Evolutionary conservation across 352 stramenopile species (phyloP).

Genomic region (Phytophthora citricola): DNA sequence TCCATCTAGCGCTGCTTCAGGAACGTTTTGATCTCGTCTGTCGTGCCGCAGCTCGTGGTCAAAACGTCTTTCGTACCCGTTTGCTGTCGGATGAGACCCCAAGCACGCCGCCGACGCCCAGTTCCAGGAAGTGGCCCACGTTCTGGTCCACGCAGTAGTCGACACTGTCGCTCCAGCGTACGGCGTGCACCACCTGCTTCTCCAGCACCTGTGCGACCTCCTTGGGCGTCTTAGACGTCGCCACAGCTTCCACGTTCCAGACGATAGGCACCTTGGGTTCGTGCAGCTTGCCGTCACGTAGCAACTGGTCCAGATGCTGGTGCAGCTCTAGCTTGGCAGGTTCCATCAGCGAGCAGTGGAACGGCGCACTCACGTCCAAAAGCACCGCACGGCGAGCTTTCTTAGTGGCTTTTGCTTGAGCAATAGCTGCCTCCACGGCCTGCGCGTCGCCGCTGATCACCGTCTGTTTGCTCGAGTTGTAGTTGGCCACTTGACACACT

Average conservation of each 20-base stretch:
- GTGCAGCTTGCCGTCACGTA: constrained; percentile 36
- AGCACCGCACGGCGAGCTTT: constrained; percentile 73
- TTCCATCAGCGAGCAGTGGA: constrained; percentile 85
- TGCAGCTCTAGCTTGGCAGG: constrained; percentile 61
- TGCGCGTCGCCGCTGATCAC: constrained; percentile 75
- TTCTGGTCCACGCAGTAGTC: constrained; percentile 66
- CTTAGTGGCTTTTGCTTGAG: constrained; percentile 69
- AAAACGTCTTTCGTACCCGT: constrained; percentile 24
- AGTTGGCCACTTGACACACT: constrained; percentile 87
- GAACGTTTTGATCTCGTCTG: constrained; percentile 61
- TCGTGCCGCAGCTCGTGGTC: constrained; percentile 61
- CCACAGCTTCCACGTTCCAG: constrained; percentile 78
- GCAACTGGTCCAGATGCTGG: constrained; percentile 40
- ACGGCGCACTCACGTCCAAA: constrained; percentile 85
- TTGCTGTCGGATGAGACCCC: constrained; percentile 83
- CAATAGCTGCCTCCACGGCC: constrained; percentile 61
- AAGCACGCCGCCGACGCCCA: constrained; percentile 76
- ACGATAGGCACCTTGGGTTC: constrained; percentile 68
- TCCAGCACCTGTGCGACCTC: constrained; percentile 57
- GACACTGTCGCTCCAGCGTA: constrained; percentile 85
- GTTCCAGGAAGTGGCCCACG: constrained; percentile 66
- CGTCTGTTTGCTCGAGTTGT: constrained; percentile 90
- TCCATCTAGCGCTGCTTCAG: constrained; percentile 26
- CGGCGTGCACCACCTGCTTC: constrained; percentile 68
- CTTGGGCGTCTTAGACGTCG: constrained; percentile 44